Conservation (phyloP, 2,329 filamentous ascomycete species). For the Ophiostoma ips region DNA sequence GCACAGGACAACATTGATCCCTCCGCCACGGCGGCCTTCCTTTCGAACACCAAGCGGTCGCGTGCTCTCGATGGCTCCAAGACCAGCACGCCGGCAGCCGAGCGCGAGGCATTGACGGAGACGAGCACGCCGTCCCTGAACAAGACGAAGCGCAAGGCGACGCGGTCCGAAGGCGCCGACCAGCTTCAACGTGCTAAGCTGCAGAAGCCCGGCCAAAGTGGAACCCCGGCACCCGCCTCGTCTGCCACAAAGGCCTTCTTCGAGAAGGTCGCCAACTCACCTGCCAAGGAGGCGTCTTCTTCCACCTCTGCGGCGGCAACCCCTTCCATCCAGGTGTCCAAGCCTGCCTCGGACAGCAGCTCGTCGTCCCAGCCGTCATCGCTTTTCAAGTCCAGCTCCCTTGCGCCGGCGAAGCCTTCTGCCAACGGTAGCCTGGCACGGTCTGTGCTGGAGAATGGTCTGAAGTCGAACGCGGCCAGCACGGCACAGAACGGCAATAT, state of each 20-base stretch:
- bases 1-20: constrained; percentile 35
- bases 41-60: constrained; percentile 32
- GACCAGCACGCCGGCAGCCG: constrained; percentile 14
- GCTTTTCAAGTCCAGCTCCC: constrained; percentile 20
- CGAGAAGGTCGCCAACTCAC: constrained; percentile 41
- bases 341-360: constrained; percentile 17
- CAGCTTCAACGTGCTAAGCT: constrained; percentile 37
- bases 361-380: constrained; percentile 12
- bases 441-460: constrained; percentile 26
- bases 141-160: constrained; percentile 40
- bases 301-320: neutral
- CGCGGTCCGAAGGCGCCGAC: constrained; percentile 28
- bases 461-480: constrained; percentile 11
- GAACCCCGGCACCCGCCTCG: constrained; percentile 20
- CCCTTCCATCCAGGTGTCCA: constrained; percentile 6
- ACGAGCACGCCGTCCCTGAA: constrained; percentile 22
- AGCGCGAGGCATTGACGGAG: constrained; percentile 26
- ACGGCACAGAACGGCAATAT: constrained; percentile 35
- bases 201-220: constrained; percentile 25
- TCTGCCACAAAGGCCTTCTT: constrained; percentile 43
- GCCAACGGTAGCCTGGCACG: constrained; percentile 25
- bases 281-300: constrained; percentile 20
- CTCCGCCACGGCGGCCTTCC: constrained; percentile 23
- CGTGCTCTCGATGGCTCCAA: constrained; percentile 20
- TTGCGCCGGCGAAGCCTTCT: constrained; percentile 22